Evolutionary conservation across 176 grass and related monocot species (phyloP).

Genomic region (Poa annua): DNA sequence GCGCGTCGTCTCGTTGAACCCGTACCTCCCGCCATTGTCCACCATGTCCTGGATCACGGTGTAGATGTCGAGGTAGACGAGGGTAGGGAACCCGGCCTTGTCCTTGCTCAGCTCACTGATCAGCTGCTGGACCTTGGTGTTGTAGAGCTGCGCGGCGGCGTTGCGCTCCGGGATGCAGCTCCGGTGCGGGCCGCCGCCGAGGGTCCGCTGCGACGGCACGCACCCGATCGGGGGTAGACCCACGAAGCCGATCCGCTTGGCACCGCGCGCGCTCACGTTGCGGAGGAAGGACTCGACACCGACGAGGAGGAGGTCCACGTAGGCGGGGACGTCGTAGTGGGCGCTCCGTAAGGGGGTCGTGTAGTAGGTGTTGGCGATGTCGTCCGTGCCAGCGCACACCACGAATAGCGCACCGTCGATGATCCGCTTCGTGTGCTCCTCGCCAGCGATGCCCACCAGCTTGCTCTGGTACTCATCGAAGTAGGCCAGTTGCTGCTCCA

Average conservation of each 20-base stretch:
- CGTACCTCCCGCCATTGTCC: conserved; percentile 32
- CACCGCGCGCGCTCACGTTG: conserved; percentile 34
- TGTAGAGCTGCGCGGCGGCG: conserved; percentile 65
- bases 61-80: conserved; percentile 72
- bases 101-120: conserved; percentile 13
- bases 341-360: conserved; percentile 58
- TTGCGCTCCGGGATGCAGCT: conserved; percentile 57
- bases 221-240: conserved; percentile 80
- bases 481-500: conserved; percentile 63
- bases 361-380: conserved; percentile 92
- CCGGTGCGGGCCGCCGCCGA: conserved; percentile 43
- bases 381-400: conserved; percentile 79
- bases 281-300: conserved; percentile 50
- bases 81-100: background rate
- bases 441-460: conserved; percentile 60
- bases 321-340: conserved; percentile 71
- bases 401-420: conserved; percentile 57
- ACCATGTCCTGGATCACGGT: conserved; percentile 59
- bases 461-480: conserved; percentile 71
- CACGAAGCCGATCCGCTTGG: conserved; percentile 58
- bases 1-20: conserved; percentile 57
- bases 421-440: conserved; percentile 52
- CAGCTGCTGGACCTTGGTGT: conserved; percentile 46
- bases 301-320: conserved; percentile 66
- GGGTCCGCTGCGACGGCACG: conserved; percentile 75